These are phyloP conservation scores for Tetracladium maxilliforme DNA, from an alignment of 2,329 filamentous ascomycete genomes.

Conservation along the genomic window DNA sequence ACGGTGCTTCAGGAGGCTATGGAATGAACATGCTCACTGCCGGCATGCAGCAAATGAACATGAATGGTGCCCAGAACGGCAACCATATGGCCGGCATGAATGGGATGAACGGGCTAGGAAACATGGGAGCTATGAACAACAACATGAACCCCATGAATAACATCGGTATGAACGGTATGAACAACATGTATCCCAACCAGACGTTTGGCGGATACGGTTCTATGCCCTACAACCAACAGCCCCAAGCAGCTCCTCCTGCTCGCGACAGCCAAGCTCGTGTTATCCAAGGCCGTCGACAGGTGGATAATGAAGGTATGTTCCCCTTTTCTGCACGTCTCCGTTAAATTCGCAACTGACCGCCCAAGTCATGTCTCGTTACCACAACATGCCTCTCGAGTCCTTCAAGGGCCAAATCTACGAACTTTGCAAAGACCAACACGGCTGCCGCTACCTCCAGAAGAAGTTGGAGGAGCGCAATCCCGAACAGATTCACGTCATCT, in stretches of 20 bases:
- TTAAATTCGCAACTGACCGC: constrained; percentile 3
- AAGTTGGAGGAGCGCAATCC: constrained; percentile 83
- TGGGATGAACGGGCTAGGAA: too few species aligned
- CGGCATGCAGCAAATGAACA: too few species aligned
- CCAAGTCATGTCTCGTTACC: constrained; percentile 61
- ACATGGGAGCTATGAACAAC: too few species aligned
- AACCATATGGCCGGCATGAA: too few species aligned
- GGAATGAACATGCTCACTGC: too few species aligned
- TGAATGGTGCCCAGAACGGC: too few species aligned
- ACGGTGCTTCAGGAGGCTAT: too few species aligned
- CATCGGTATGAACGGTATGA: too few species aligned
- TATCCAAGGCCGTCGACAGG: constrained; percentile 59
- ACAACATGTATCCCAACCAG: too few species aligned
- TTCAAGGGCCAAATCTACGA: constrained; percentile 74
- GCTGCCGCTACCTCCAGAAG: constrained; percentile 91
- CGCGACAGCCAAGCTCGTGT: constrained; percentile 65
- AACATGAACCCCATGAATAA: too few species aligned
- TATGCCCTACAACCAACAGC: constrained; percentile 33
- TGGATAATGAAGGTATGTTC: constrained; percentile 53
- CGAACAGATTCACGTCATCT: constrained; percentile 82
- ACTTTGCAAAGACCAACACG: constrained; percentile 95
- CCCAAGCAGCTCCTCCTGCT: constrained; percentile 19
- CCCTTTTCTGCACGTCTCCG: constrained; percentile 1
- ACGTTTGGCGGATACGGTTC: constrained; percentile 11
- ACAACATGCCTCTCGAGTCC: constrained; percentile 68